A percentile compares a stretch with the other conserved stretches of the same genome.
Conservation (phyloP, 805 yeast genomes). For the Cyberlindnera japonica region DNA sequence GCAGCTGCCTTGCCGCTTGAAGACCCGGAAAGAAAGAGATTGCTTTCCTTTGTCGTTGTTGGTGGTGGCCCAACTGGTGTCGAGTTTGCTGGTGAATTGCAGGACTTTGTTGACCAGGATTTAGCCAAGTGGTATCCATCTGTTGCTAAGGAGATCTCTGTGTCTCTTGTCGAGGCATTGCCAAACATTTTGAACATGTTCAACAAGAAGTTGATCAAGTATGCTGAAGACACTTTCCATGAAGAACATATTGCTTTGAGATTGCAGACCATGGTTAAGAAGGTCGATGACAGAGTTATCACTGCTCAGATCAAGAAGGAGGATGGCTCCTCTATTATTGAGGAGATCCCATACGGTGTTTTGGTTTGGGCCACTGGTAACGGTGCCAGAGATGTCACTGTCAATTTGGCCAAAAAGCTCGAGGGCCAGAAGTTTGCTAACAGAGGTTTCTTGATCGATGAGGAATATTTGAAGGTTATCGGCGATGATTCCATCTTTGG, state of each 20-base stretch:
- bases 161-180: slow-evolving; percentile 84
- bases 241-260: slow-evolving; percentile 66
- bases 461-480: slow-evolving; percentile 64
- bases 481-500: slow-evolving; percentile 80
- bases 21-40: slow-evolving; percentile 77
- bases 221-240: slow-evolving; percentile 75
- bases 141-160: slow-evolving; percentile 75
- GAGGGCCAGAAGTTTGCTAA: slow-evolving; percentile 80
- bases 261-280: slow-evolving; percentile 85
- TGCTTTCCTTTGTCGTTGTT: slow-evolving; percentile 84
- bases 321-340: slow-evolving; percentile 56
- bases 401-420: slow-evolving; percentile 61
- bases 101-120: slow-evolving; percentile 92
- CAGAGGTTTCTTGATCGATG: slow-evolving; percentile 87
- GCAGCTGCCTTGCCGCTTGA: slow-evolving; percentile 73
- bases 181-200: slow-evolving; percentile 83
- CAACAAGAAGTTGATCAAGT: slow-evolving; percentile 63
- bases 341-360: slow-evolving; percentile 82
- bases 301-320: slow-evolving; percentile 64
- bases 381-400: slow-evolving; percentile 75
- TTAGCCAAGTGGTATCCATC: slow-evolving; percentile 85
- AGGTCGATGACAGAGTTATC: slow-evolving; percentile 69
- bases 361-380: slow-evolving; percentile 98
- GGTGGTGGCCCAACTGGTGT: slow-evolving; percentile 99
- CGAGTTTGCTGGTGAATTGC: slow-evolving; percentile 94